Percentiles rank a stretch among this genome's conserved stretches.
phyloP scores from a whole-genome alignment of 352 stramenopile species.

The Phytophthora syringae region DNA sequence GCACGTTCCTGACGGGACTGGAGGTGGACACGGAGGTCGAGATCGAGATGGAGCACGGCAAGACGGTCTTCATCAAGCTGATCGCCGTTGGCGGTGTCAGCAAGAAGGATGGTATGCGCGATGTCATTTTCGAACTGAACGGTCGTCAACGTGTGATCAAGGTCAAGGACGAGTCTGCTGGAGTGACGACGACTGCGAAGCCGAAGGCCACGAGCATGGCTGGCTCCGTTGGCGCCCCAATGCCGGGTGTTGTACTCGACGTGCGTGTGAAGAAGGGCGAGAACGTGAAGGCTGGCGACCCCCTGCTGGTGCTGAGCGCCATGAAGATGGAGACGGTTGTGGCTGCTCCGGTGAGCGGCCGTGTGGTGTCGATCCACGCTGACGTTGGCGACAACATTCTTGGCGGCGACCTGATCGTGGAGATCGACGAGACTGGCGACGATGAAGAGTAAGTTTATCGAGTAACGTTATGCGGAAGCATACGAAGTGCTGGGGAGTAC shows the following conservation, averaged over 20 bases:
- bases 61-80: constrained; percentile 97
- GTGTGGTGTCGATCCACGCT: constrained; percentile 91
- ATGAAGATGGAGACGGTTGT: constrained; percentile 99
- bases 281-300: constrained; percentile 92
- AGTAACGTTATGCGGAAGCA: constrained; percentile 7
- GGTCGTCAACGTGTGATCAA: constrained; percentile 92
- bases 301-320: constrained; percentile 94
- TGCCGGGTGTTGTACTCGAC: constrained; percentile 97
- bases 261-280: constrained; percentile 94
- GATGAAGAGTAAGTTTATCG: constrained; percentile 51
- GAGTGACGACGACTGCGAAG: constrained; percentile 62
- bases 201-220: constrained; percentile 87
- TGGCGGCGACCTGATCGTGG: constrained; percentile 94
- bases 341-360: constrained; percentile 88
- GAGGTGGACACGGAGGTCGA: constrained; percentile 81
- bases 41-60: constrained; percentile 94
- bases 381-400: constrained; percentile 95
- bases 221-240: constrained; percentile 95
- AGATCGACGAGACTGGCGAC: constrained; percentile 92
- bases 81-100: constrained; percentile 89
- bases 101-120: constrained; percentile 90
- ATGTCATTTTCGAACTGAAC: constrained; percentile 98
- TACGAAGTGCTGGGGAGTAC: constrained; percentile 20
- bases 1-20: constrained; percentile 79
- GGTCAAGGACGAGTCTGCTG: constrained; percentile 91